Evolutionary conservation across 495 filamentous ascomycete genomes (phyloP), one percentile per base, ranked within the genome.

Genomic region (Parathielavia hyrcaniae): DNA sequence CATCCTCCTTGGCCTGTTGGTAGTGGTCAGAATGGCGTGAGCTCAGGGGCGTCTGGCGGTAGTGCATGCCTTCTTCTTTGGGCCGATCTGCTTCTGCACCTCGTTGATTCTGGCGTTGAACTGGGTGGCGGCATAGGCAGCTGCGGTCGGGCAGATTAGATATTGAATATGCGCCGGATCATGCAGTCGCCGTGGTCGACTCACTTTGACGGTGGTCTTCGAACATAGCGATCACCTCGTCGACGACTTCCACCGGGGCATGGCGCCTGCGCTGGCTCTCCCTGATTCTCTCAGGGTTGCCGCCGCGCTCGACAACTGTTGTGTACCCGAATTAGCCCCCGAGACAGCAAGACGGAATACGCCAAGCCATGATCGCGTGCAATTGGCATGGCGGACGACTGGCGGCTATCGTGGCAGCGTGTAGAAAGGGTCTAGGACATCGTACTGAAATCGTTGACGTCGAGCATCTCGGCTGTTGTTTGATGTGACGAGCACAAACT

Each of bases 161-260:
- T 36, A 35, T 44, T 14, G 53, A 9, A 20, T 46, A 12, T 45
- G 19, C 16, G 14, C 30, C 26, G 34, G 48, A 30, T 47, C 16
- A 10, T 19, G 32, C 44, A 34, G 55, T 41, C n/a, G 38, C 6
- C 22, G 20, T 46, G 19, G 19, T n/a, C 23, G 69, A 77, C 64
- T 77, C 89, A 89, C 68, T 90, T 70, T 75, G 81, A 54, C 90
- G 82, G 66, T 91, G 89, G 64, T 95, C 90, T 69, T 96, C 90
- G 61, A 84, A 97, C 64, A 96, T 77, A 14, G 78, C 80, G 63
- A 96, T 89, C 40, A 98, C 84, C 73, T 95, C 87, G 73, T 98
- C 95, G 35, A 97, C 93, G 26, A 80, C 79, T 67, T 88, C 85
- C 64, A 88, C 88, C 2, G 85, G 79, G 30, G 88, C 92, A 74